A percentile compares a stretch with the other conserved stretches of the same genome.
phyloP scores from a whole-genome alignment of 768 basidiomycete species.

The Plicaturopsis crispa region DNA sequence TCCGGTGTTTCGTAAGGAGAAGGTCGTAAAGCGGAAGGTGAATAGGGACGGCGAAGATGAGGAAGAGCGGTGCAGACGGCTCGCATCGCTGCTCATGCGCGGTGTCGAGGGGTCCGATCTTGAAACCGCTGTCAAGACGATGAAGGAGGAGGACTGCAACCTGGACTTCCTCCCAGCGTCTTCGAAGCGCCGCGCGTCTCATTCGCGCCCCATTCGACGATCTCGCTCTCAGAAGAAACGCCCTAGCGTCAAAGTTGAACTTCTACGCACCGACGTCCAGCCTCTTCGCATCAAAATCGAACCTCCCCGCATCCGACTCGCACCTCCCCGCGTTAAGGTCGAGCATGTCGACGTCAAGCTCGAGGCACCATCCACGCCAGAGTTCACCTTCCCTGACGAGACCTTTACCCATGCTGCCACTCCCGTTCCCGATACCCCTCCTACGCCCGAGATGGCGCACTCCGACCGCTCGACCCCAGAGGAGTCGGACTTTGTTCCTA shows the following conservation, averaged over 20 bases:
- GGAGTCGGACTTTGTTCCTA: constrained; percentile 23
- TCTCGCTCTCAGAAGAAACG: constrained; percentile 7
- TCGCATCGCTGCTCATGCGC: constrained; percentile 27
- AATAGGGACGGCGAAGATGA: constrained; percentile 24
- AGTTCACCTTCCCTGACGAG: background rate
- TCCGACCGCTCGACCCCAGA: constrained; percentile 10
- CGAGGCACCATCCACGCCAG: constrained; percentile 4
- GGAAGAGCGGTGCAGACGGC: constrained; percentile 27
- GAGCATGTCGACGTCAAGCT: background rate
- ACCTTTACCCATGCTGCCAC: background rate
- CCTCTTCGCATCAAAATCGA: constrained; percentile 1
- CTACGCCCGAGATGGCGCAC: constrained; percentile 6
- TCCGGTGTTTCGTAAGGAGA: constrained; percentile 26
- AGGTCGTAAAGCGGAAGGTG: constrained; percentile 26
- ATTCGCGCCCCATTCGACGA: constrained; percentile 4
- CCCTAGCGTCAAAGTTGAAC: no score
- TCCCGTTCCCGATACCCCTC: constrained; percentile 2
- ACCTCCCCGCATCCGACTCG: background rate
- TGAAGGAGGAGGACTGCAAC: no score
- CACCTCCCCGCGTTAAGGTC: background rate
- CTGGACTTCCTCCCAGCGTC: background rate
- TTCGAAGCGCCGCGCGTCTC: constrained; percentile 4
- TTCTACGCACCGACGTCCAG: background rate
- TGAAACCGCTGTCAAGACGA: constrained; percentile 14
- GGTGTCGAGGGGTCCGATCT: constrained; percentile 25